Evolutionary conservation across 345 rosid genomes (phyloP), one percentile per base, ranked within the genome.

Genomic region (rapeseed (Brassica napus)): DNA sequence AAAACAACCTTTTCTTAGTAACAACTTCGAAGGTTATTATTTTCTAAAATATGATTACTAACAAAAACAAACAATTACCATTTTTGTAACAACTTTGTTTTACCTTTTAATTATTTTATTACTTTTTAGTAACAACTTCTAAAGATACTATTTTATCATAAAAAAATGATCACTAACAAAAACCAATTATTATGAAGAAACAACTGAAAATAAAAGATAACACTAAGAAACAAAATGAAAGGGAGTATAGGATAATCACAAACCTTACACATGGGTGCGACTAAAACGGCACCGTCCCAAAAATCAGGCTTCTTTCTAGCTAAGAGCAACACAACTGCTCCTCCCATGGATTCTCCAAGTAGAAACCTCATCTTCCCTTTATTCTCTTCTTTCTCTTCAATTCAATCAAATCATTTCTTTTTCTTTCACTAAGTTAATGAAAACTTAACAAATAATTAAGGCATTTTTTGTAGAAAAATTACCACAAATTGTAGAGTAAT

Each of bases 211-310:
- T 23, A 8, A 72, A 15, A 32, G 7, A 54, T 23, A 8, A 72
- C 52, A 66, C 24, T 3, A 24, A 18, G 30, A n/a, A 35, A 15
- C 4, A 39, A 58, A 70, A 54, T 37, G 55, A 65, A 15, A 39
- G 49, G 79, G n/a, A n/a, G n/a, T n/a, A 76, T 18, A 66, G 3
- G 31, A 54, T 7, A 21, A 63, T 24, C 60, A 74, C 71, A n/a
- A 42, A 93, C 99, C 96, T 90, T 91, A 79, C 96, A 91, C 97
- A 93, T 93, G 42, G 99, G 99, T 2, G 97, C 97, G 42, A 85
- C 91, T 79, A 93, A 65, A 67, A 95, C 75, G 8, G 92, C 94
- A 65, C 98, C 99, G 70, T 87, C 90, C 97, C 99, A 93, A 39
- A 79, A 93, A 3, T 83, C 68, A 28, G 94, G 94, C 81, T 67